phyloP scores from a whole-genome alignment of 371 early-diverging fungal genomes.

The Mortierella sp. region DNA sequence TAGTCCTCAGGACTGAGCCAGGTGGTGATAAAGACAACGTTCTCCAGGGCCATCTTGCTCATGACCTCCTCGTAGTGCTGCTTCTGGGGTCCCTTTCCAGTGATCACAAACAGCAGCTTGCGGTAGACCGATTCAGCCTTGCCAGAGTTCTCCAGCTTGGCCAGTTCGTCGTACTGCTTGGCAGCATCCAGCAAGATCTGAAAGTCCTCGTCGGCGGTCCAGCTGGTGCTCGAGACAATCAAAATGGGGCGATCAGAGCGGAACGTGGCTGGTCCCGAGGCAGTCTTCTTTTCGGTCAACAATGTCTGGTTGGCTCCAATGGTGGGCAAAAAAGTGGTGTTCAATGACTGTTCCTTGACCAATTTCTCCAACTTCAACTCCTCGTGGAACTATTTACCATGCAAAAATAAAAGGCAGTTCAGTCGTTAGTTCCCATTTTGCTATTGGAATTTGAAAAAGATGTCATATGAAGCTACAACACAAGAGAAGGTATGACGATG shows the following conservation, averaged over 20 bases:
- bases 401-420: too few species aligned
- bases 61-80: conserved; percentile 76
- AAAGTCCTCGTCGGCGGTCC: conserved; percentile 98
- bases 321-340: conserved; percentile 46
- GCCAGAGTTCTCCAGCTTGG: conserved; percentile 37
- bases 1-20: conserved; percentile 92
- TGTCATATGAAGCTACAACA: neutral
- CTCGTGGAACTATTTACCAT: conserved; percentile 50
- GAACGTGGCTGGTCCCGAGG: conserved; percentile 46
- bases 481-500: neutral
- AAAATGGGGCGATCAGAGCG: conserved; percentile 75
- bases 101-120: conserved; percentile 84
- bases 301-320: conserved; percentile 59
- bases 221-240: conserved; percentile 92
- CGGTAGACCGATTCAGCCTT: conserved; percentile 59
- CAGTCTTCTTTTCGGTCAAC: conserved; percentile 59
- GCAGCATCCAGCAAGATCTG: conserved; percentile 82
- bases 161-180: conserved; percentile 69
- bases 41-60: conserved; percentile 61
- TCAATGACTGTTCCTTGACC: conserved; percentile 57
- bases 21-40: conserved; percentile 79
- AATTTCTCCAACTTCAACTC: conserved; percentile 59
- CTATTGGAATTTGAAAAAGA: neutral
- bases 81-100: conserved; percentile 93
- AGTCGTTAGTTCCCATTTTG: too few species aligned